Percentiles rank a stretch among this genome's conserved stretches.
These are phyloP conservation scores for Stentor roeselii DNA, from an alignment of 73 alveolate genomes.

Conservation along the genomic window DNA sequence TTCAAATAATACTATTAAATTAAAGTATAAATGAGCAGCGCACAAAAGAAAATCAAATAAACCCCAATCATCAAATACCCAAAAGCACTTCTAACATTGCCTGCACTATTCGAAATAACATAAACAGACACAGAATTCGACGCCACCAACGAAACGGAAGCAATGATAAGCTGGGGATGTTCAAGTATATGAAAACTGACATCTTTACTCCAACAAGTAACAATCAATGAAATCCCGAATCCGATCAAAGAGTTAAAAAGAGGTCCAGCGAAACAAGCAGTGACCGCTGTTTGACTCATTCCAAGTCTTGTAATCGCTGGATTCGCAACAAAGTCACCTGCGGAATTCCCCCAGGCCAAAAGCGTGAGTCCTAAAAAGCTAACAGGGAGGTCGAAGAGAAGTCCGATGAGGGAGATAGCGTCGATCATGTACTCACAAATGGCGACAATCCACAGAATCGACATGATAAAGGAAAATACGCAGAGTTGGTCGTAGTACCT, in stretches of 20 bases:
- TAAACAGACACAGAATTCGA: not conserved
- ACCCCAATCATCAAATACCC: not conserved
- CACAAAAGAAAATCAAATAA: too few species aligned
- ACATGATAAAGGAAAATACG: slow-evolving; percentile 28
- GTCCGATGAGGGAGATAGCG: slow-evolving; percentile 4
- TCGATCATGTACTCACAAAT: slow-evolving; percentile 27
- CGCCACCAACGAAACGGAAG: not conserved
- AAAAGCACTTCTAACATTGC: not conserved
- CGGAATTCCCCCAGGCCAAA: slow-evolving; percentile 96
- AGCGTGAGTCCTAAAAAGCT: slow-evolving; percentile 84
- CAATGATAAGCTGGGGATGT: not conserved
- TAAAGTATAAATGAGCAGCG: not conserved
- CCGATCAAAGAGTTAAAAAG: slow-evolving; percentile 90
- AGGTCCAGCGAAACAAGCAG: slow-evolving; percentile 98
- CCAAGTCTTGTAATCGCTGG: slow-evolving; percentile 90
- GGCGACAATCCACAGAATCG: slow-evolving; percentile 28
- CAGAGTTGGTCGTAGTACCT: not conserved
- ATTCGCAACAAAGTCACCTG: slow-evolving; percentile 91
- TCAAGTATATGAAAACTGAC: not conserved
- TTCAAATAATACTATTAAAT: not conserved
- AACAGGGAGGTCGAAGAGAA: slow-evolving; percentile 22
- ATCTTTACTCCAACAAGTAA: slow-evolving; percentile 5
- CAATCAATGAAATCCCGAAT: slow-evolving; percentile 81
- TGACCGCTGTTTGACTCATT: slow-evolving; percentile 93
- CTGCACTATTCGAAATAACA: not conserved